These are phyloP conservation scores for Gelatoporia subvermispora DNA, from an alignment of 768 basidiomycete species.

Conservation along the genomic window DNA sequence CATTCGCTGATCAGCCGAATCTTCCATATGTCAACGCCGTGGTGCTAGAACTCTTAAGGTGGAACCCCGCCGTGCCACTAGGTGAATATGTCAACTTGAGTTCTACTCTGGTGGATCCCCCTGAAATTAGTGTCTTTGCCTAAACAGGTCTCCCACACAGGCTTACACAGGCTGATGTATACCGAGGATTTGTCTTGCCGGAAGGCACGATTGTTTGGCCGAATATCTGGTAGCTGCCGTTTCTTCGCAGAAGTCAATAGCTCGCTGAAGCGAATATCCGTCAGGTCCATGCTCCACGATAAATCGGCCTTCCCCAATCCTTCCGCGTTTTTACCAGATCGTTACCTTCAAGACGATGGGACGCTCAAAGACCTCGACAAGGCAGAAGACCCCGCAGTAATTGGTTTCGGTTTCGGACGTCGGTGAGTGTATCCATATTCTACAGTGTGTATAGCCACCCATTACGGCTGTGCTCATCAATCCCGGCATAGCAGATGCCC, in stretches of 20 bases:
- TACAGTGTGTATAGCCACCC: conserved; percentile 2
- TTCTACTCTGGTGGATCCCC: no score
- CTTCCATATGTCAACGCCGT: conserved; percentile 23
- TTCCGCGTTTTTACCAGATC: conserved; percentile 21
- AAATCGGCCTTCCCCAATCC: conserved; percentile 17
- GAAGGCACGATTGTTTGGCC: conserved; percentile 22
- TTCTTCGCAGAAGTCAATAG: neutral
- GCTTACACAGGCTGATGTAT: conserved; percentile 20
- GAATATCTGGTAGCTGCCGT: conserved; percentile 19
- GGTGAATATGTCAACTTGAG: conserved; percentile 18
- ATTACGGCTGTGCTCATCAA: neutral
- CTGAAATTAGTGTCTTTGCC: no score
- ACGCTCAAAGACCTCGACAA: conserved; percentile 11
- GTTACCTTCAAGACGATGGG: conserved; percentile 13
- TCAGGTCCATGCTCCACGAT: conserved; percentile 23
- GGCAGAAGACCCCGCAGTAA: conserved; percentile 23
- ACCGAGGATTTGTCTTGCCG: conserved; percentile 23
- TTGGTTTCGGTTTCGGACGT: conserved; percentile 34
- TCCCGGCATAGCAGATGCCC: neutral
- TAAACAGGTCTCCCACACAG: conserved; percentile 17
- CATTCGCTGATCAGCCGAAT: conserved; percentile 18
- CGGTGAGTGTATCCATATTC: conserved; percentile 4
- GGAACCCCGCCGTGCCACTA: conserved; percentile 31
- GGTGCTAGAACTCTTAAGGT: conserved; percentile 28
- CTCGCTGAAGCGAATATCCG: neutral